Base-by-base conservation (phyloP, 768 basidiomycete genomes). In the Cantharellus cinnabarinus region DNA sequence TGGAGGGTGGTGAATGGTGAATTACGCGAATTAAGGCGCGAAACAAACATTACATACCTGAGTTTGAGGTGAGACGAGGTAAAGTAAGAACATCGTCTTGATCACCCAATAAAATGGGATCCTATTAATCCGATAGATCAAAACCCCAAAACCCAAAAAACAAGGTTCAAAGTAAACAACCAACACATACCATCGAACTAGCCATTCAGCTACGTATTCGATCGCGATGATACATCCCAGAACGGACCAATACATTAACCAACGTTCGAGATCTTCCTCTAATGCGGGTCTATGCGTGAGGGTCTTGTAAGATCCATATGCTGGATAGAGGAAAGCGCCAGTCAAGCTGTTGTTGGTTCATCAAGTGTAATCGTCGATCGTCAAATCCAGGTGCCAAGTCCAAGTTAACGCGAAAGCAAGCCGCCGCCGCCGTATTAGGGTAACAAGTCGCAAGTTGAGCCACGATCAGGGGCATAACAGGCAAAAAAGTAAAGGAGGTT, bases 281-380 rank as follows among this genome's bases (percentile, higher is more conserved):
- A 82, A 83, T 1, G 86, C 85, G 20, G 87, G 87, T n/a, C 88
- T 76, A 64, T 85, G 81, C 42, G 85, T 84, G 40, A 97, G 78
- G 0, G 87, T 81, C 74, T 97, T 97, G 74, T 93, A 97, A n/a
- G 89, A 91, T 39, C 89, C 87, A 71, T 97, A 97, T 34, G 85
- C 86, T 0, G 91, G 91, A 69, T 97, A 94, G 44, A 93, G 77
- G 70, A 89, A 93, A 20, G 83, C 87, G 3, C 74, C 75, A 41
- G 77, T 70, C n/a, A 83, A 82, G 57, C 66, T 67, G 20, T 0
- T 29, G 20, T 29, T 29, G 20, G 20, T 29, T 29, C 20, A 29
- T 29, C 20, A 29, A 29, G 20, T 29, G 20, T 29, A 29, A 29
- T 29, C 20, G 20, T 29, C 20, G 20, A 29, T 29, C 20, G 20